A percentile compares a stretch with the other conserved stretches of the same genome.
Conservation (phyloP, 495 filamentous ascomycete species). For the Aspergillus nidulans region DNA sequence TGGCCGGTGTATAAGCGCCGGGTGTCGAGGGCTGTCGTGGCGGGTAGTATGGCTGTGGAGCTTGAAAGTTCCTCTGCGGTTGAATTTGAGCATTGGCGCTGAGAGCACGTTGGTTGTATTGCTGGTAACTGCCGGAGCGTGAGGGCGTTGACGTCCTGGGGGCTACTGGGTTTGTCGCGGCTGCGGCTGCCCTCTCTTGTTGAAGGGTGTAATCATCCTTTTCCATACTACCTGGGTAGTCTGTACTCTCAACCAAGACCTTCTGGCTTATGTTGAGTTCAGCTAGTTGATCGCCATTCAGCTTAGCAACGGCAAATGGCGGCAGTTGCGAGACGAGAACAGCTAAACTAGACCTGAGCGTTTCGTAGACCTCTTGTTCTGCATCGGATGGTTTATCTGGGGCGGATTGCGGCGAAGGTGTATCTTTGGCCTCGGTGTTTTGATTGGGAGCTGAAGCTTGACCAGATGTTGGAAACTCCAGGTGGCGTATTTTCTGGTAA, state of each 20-base stretch:
- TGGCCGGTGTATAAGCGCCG: conserved; percentile 29
- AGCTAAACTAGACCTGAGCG: conserved; percentile 66
- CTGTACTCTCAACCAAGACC: conserved; percentile 64
- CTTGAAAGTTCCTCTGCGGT: conserved; percentile 32
- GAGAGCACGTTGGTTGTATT: conserved; percentile 36
- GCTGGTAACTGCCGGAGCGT: conserved; percentile 28
- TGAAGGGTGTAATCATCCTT: conserved; percentile 63
- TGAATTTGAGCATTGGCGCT: conserved; percentile 28
- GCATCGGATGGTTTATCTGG: conserved; percentile 53
- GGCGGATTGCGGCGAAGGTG: conserved; percentile 31
- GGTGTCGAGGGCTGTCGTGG: conserved; percentile 36
- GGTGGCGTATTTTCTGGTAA: conserved; percentile 77
- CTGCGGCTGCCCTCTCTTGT: conserved; percentile 27
- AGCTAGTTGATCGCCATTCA: conserved; percentile 77
- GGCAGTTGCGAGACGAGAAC: conserved; percentile 72
- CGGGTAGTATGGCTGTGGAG: conserved; percentile 37
- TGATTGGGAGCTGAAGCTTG: conserved; percentile 29
- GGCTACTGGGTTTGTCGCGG: conserved; percentile 21
- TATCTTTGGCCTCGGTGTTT: conserved; percentile 39
- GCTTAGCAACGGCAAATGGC: conserved; percentile 79
- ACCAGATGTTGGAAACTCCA: conserved; percentile 43
- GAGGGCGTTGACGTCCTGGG: conserved; percentile 33
- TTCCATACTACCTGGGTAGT: conserved; percentile 79
- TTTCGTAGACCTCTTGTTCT: conserved; percentile 70
- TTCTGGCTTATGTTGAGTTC: conserved; percentile 81